phyloP scores from a whole-genome alignment of 2,329 filamentous ascomycete species.

The Fusarium sp. region DNA sequence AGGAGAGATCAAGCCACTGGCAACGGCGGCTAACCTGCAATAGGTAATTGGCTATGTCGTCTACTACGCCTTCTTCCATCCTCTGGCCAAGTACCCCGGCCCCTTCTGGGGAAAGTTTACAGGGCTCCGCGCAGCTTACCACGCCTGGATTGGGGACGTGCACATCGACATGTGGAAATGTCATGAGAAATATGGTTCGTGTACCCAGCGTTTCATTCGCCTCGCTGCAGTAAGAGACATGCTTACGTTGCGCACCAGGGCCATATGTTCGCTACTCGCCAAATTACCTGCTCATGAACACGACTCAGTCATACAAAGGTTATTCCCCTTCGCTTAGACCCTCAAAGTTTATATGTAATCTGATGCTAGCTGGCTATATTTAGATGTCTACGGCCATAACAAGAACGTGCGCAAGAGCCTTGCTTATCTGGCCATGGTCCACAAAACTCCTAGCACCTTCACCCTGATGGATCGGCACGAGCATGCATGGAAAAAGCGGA shows the following conservation, averaged over 20 bases:
- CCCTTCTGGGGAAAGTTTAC: slow-evolving; percentile 48
- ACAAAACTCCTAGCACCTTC: neutral
- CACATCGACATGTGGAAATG: slow-evolving; percentile 47
- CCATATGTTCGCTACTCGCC: neutral
- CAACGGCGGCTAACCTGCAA: neutral
- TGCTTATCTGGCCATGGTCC: neutral
- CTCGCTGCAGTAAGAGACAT: neutral
- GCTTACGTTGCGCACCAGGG: neutral
- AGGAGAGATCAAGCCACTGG: neutral
- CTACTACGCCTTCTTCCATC: slow-evolving; percentile 38
- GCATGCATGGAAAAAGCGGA: slow-evolving; percentile 1
- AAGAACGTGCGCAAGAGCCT: neutral
- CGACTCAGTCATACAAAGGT: neutral
- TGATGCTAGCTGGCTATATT: neutral
- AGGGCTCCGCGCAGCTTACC: slow-evolving; percentile 44
- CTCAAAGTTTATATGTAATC: neutral
- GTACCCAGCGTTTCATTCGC: neutral
- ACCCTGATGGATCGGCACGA: slow-evolving; percentile 1
- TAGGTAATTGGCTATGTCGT: neutral
- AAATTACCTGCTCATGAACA: neutral
- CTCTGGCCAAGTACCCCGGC: slow-evolving; percentile 39
- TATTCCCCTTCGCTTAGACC: neutral
- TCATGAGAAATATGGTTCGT: slow-evolving; percentile 48
- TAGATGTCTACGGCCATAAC: slow-evolving; percentile 1
- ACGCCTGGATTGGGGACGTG: slow-evolving; percentile 49